These are phyloP conservation scores for Xylaria nigripes DNA, from an alignment of 495 filamentous ascomycete species.

Conservation along the genomic window DNA sequence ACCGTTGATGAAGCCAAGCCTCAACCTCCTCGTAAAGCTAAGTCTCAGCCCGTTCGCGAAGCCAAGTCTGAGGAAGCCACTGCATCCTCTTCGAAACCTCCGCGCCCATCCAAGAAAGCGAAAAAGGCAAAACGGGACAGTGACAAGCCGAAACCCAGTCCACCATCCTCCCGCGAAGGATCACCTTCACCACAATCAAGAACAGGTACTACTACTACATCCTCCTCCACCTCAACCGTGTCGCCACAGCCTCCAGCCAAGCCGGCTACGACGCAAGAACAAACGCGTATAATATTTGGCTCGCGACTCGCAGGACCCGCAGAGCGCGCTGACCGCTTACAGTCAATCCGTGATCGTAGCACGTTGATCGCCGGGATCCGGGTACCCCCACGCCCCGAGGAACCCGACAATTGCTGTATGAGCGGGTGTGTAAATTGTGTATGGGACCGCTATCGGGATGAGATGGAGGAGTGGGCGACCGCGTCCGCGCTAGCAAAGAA, in stretches of 20 bases:
- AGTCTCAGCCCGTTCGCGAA: not conserved
- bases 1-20: not conserved
- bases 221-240: constrained; percentile 24
- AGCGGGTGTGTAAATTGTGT: constrained; percentile 96
- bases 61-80: constrained; percentile 32
- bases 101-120: constrained; percentile 15
- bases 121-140: constrained; percentile 5
- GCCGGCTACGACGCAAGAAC: constrained; percentile 38
- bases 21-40: not conserved
- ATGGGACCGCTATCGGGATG: constrained; percentile 85
- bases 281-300: constrained; percentile 68
- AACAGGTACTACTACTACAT: not conserved
- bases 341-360: constrained; percentile 43
- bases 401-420: constrained; percentile 99
- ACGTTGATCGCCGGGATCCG: constrained; percentile 66
- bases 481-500: constrained; percentile 48
- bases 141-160: constrained; percentile 9
- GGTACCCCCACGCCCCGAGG: constrained; percentile 74
- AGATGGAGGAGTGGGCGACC: constrained; percentile 78
- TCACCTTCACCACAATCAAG: too few relatives aligned
- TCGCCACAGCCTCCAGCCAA: constrained; percentile 21
- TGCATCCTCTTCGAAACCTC: constrained; percentile 30
- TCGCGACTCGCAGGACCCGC: constrained; percentile 57
- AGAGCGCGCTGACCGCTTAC: constrained; percentile 56
- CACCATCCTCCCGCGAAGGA: constrained; percentile 8